A percentile compares a stretch with the other conserved stretches of the same genome.
Conservation (phyloP, 148 eudicot species). For the Rhododendron vialii region DNA sequence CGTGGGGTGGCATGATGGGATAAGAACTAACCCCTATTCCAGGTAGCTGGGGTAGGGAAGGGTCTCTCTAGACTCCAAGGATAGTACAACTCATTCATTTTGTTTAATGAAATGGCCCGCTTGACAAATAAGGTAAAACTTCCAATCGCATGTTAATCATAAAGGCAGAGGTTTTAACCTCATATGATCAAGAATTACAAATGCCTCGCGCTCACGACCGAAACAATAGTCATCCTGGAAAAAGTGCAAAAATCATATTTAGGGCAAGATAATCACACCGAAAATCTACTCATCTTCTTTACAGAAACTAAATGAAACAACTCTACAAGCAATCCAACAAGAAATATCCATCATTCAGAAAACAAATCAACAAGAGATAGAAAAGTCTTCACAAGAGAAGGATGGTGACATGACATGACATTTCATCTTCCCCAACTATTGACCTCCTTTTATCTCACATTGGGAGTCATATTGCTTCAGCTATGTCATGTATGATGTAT, state of each 20-base stretch:
- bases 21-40: neutral
- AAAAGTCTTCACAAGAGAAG: neutral
- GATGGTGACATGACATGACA: neutral
- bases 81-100: neutral
- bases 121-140: constrained; percentile 8
- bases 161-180: constrained; percentile 41
- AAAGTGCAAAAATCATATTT: neutral
- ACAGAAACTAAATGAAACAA: neutral
- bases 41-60: neutral
- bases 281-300: neutral
- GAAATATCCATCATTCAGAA: neutral
- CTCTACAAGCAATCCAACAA: neutral
- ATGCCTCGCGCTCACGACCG: constrained; percentile 93
- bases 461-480: neutral
- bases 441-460: neutral
- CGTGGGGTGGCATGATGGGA: neutral
- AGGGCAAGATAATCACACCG: neutral
- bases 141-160: neutral
- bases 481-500: neutral
- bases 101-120: neutral
- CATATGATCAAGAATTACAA: constrained; percentile 87
- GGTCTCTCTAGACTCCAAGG: neutral
- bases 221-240: constrained; percentile 65
- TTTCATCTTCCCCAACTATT: neutral
- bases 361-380: too few species aligned